Percentiles rank a stretch among this genome's conserved stretches.
These are phyloP conservation scores for Calonectria henricotiae DNA, from an alignment of 2,329 filamentous ascomycete species.

Conservation along the genomic window DNA sequence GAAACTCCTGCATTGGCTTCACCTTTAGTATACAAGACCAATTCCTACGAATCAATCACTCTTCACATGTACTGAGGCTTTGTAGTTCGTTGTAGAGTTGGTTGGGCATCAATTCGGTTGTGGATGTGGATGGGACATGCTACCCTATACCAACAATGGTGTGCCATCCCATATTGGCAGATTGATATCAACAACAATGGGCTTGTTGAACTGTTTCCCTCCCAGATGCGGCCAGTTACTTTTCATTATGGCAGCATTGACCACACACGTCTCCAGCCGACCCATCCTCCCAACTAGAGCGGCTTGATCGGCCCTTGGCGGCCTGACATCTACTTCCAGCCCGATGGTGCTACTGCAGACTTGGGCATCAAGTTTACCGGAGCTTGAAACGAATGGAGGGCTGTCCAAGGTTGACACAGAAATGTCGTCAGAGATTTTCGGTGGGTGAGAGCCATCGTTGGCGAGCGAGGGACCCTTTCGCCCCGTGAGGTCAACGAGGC, in stretches of 20 bases:
- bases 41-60: constrained; percentile 32
- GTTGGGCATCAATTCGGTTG: constrained; percentile 50
- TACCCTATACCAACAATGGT: constrained; percentile 38
- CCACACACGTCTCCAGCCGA: constrained; percentile 80
- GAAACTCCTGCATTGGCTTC: constrained; percentile 6
- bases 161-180: constrained; percentile 68
- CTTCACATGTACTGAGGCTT: constrained; percentile 38
- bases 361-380: constrained; percentile 45
- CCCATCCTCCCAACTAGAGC: constrained; percentile 63
- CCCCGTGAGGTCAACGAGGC: constrained; percentile 74
- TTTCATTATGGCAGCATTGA: constrained; percentile 85
- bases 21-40: neutral
- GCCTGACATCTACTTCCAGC: constrained; percentile 63
- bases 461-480: constrained; percentile 61
- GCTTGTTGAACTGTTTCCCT: constrained; percentile 80
- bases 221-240: constrained; percentile 75
- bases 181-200: constrained; percentile 88
- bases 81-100: constrained; percentile 25
- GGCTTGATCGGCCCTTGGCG: constrained; percentile 60
- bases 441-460: constrained; percentile 63
- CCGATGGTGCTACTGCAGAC: constrained; percentile 49
- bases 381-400: constrained; percentile 37
- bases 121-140: neutral
- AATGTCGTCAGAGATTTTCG: constrained; percentile 22
- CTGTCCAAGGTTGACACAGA: constrained; percentile 19